phyloP scores from a whole-genome alignment of 139 green algal genomes.

The Diplosphaera chodatii region DNA sequence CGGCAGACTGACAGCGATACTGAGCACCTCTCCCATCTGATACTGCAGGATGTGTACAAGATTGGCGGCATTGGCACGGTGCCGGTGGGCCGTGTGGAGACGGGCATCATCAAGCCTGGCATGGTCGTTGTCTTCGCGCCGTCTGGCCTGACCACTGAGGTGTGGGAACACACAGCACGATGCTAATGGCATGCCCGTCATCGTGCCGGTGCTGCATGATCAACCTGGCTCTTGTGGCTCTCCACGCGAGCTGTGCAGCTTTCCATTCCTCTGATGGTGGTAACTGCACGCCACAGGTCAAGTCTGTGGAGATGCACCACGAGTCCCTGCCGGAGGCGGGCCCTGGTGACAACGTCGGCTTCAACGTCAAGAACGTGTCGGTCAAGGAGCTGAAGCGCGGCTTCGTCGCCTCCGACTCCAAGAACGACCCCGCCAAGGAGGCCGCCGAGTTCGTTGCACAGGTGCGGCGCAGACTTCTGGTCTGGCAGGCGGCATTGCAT shows the following conservation, averaged over 20 bases:
- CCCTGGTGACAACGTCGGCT: conserved; percentile 98
- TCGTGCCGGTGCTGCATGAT: no score
- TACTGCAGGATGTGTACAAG: conserved; percentile 96
- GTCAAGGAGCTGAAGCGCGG: conserved; percentile 55
- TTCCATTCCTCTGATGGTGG: no score
- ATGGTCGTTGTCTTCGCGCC: conserved; percentile 54
- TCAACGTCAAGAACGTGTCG: conserved; percentile 95
- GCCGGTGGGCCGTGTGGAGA: conserved; percentile 95
- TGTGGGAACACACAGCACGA: no score
- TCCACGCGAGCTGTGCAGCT: no score
- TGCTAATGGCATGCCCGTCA: no score
- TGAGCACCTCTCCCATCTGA: no score
- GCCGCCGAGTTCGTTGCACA: conserved; percentile 47
- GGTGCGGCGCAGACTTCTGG: no score
- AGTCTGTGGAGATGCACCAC: conserved; percentile 99
- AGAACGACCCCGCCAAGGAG: conserved; percentile 59
- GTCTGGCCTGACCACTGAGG: conserved; percentile 37
- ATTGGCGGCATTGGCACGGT: conserved; percentile 99
- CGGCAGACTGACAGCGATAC: no score
- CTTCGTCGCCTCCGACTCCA: conserved; percentile 59
- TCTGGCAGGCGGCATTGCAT: no score
- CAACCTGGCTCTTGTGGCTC: no score
- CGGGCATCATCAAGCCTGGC: conserved; percentile 88
- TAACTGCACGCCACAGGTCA: no score
- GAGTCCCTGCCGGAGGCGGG: conserved; percentile 86